Percentiles rank a stretch among this genome's conserved stretches.
These are phyloP conservation scores for Akanthomyces uredinophilus DNA, from an alignment of 2,329 filamentous ascomycete species.

Conservation along the genomic window DNA sequence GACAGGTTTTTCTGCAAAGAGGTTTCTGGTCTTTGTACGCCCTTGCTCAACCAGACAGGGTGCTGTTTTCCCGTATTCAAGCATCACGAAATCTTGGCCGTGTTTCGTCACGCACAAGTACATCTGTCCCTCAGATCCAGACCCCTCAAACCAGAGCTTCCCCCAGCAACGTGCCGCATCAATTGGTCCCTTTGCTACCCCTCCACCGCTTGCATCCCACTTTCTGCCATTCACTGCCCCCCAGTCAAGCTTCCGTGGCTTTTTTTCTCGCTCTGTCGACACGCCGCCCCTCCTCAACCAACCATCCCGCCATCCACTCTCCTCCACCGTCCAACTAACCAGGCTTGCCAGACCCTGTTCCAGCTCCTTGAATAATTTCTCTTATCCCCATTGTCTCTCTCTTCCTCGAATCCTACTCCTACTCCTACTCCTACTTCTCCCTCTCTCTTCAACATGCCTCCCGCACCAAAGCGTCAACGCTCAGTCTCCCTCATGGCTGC, in stretches of 20 bases:
- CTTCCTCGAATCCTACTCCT: background rate
- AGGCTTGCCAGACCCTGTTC: slow-evolving; percentile 5
- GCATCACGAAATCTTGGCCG: background rate
- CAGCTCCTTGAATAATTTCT: slow-evolving; percentile 4
- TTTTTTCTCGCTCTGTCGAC: background rate
- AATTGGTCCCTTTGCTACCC: slow-evolving; percentile 6
- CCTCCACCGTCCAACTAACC: background rate
- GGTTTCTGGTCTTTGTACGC: no score
- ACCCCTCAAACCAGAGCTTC: background rate
- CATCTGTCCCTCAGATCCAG: no score
- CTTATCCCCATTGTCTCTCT: background rate
- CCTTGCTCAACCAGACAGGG: no score
- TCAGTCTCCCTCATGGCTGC: slow-evolving; percentile 45
- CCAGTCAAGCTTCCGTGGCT: background rate
- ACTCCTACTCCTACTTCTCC: slow-evolving; percentile 18
- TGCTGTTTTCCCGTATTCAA: background rate
- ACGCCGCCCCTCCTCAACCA: slow-evolving; percentile 13
- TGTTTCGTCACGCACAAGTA: background rate
- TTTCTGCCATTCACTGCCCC: background rate
- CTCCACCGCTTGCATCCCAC: slow-evolving; percentile 10
- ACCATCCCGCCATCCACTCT: slow-evolving; percentile 7
- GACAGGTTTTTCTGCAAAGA: background rate
- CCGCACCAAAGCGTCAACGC: slow-evolving; percentile 26
- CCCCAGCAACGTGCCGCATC: slow-evolving; percentile 10
- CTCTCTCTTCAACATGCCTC: slow-evolving; percentile 28